Evolutionary conservation across 306 rosid species (phyloP).

Genomic region (Dryas alaskensis): DNA sequence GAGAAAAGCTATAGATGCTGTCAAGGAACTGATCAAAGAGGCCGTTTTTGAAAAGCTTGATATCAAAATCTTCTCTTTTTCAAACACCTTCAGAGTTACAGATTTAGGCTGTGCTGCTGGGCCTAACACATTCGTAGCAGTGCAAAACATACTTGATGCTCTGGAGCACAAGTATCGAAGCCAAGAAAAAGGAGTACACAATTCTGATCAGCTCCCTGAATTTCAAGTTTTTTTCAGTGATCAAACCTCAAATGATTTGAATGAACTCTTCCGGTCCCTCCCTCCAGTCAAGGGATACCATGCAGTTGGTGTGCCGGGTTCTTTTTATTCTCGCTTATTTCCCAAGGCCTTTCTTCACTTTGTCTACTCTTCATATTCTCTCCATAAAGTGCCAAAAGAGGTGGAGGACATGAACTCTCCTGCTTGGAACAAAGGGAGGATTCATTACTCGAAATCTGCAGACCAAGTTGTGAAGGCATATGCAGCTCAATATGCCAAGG

Average conservation of each 20-base stretch:
- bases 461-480: slow-evolving; percentile 27
- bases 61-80: slow-evolving; percentile 1
- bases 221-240: slow-evolving; percentile 43
- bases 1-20: slow-evolving; percentile 13
- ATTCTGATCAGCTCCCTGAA: slow-evolving; percentile 9
- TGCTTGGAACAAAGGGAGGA: slow-evolving; percentile 37
- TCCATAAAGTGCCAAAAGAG: slow-evolving; percentile 26
- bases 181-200: neutral
- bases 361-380: slow-evolving; percentile 28
- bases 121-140: slow-evolving; percentile 40
- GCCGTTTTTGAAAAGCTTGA: slow-evolving; percentile 25
- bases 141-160: slow-evolving; percentile 34
- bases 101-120: slow-evolving; percentile 43
- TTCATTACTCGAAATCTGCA: slow-evolving; percentile 23
- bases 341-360: slow-evolving; percentile 28
- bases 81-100: slow-evolving; percentile 24
- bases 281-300: slow-evolving; percentile 23
- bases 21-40: slow-evolving; percentile 22
- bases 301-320: slow-evolving; percentile 38
- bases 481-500: slow-evolving; percentile 23
- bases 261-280: slow-evolving; percentile 30
- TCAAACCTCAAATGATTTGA: slow-evolving; percentile 40
- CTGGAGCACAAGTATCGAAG: slow-evolving; percentile 12
- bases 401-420: slow-evolving; percentile 10
- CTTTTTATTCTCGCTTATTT: slow-evolving; percentile 35